These are phyloP conservation scores for Volvox carteri DNA, from an alignment of 163 green algal genomes.

Conservation along the genomic window DNA sequence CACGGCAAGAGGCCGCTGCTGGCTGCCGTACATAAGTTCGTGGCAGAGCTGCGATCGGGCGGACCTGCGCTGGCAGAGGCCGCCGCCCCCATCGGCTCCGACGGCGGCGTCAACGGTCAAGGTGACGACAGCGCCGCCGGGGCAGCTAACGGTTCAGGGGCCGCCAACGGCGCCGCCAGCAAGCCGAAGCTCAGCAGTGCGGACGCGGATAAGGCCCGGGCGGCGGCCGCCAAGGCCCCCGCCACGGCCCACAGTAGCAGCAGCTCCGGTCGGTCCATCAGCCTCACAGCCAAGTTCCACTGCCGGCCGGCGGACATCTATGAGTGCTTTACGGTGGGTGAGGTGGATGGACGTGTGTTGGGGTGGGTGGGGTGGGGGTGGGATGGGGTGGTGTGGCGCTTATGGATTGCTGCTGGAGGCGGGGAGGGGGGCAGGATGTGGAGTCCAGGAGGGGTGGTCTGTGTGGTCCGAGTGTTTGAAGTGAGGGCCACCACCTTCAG, in stretches of 20 bases:
- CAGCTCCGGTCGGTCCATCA: slow-evolving; percentile 6
- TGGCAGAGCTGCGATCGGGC: slow-evolving; percentile 84
- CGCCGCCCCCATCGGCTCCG: not conserved
- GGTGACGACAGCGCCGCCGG: not conserved
- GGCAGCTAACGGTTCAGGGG: not conserved
- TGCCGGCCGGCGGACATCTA: slow-evolving; percentile 87
- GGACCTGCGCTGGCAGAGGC: slow-evolving; percentile 54
- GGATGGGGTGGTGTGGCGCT: too few species aligned
- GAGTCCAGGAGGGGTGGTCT: too few species aligned
- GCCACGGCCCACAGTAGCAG: not conserved
- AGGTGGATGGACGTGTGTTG: not conserved
- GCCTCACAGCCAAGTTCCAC: slow-evolving; percentile 73
- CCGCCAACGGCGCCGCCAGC: not conserved
- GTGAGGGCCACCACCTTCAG: too few species aligned
- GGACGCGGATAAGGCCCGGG: slow-evolving; percentile 3
- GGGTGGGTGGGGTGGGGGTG: not conserved
- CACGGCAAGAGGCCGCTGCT: slow-evolving; percentile 67
- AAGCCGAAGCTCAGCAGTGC: slow-evolving; percentile 47
- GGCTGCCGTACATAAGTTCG: slow-evolving; percentile 73
- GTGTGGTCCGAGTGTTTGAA: too few species aligned
- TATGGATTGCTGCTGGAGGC: too few species aligned
- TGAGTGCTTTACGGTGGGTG: slow-evolving; percentile 83
- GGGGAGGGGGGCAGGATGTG: too few species aligned
- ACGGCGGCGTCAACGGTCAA: not conserved
- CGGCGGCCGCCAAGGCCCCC: slow-evolving; percentile 20